These are phyloP conservation scores for Rhodamnia argentea DNA, from an alignment of 345 rosid species.

Conservation along the genomic window DNA sequence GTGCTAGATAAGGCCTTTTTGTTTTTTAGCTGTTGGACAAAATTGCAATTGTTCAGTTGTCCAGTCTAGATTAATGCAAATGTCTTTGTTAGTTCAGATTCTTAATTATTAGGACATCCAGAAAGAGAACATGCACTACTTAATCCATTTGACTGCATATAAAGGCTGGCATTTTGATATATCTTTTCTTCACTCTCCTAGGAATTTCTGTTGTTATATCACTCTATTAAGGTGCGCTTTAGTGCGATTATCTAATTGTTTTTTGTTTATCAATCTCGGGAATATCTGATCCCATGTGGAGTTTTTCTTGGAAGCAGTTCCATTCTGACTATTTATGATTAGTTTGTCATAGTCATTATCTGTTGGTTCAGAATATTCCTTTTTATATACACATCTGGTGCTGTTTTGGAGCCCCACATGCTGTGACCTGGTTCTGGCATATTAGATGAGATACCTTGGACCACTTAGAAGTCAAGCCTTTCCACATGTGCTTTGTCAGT, in stretches of 20 bases:
- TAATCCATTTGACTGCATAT: not conserved
- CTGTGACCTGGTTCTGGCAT: not conserved
- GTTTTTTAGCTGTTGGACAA: not conserved
- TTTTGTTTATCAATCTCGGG: not conserved
- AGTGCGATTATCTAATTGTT: not conserved
- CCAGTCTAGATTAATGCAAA: not conserved
- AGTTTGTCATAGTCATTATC: not conserved
- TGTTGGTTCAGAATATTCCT: not conserved
- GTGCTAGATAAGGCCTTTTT: not conserved
- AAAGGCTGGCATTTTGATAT: not conserved
- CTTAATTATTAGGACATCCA: not conserved
- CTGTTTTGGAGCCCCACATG: not conserved
- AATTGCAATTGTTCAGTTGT: not conserved
- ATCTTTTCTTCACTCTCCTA: not conserved
- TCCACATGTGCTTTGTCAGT: not conserved
- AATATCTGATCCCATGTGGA: not conserved
- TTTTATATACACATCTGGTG: not conserved
- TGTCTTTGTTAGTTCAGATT: not conserved
- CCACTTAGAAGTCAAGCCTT: not conserved
- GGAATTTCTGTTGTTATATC: not conserved
- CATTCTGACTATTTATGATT: not conserved
- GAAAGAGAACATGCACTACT: not conserved
- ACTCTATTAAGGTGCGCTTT: not conserved
- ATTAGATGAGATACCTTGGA: not conserved
- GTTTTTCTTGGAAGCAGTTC: not conserved